Evolutionary conservation across 2,329 filamentous ascomycete species (phyloP).

Genomic region (Diaporthe sp.): DNA sequence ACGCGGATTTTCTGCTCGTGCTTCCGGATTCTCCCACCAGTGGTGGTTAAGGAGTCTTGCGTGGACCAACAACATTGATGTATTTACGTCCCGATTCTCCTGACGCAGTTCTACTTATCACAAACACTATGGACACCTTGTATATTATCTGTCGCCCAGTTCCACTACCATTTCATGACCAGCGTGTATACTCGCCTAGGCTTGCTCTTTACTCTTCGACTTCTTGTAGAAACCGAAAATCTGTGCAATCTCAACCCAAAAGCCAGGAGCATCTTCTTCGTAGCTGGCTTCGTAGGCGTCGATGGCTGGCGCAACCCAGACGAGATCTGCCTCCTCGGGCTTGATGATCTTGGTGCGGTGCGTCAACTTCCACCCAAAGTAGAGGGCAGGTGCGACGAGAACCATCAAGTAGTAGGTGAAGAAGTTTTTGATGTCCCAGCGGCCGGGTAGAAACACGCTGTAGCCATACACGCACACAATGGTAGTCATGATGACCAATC

Average conservation of each 20-base stretch:
- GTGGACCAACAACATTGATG: neutral
- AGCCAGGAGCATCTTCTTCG: constrained; percentile 61
- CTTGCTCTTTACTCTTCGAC: constrained; percentile 38
- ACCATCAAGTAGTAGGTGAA: constrained; percentile 70
- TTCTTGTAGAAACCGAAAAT: constrained; percentile 57
- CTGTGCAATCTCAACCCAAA: constrained; percentile 67
- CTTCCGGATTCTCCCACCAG: too few relatives aligned
- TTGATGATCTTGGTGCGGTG: constrained; percentile 69
- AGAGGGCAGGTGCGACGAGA: constrained; percentile 66
- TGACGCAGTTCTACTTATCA: neutral
- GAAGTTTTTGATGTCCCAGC: constrained; percentile 51
- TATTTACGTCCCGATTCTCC: neutral
- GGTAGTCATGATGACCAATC: constrained; percentile 56
- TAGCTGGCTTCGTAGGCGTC: constrained; percentile 67
- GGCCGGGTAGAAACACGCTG: constrained; percentile 50
- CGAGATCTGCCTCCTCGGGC: constrained; percentile 56
- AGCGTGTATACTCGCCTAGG: neutral
- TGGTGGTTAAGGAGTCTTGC: too few relatives aligned
- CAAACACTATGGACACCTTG: neutral
- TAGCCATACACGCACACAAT: constrained; percentile 70
- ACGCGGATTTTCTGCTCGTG: too few relatives aligned
- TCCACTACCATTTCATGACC: too few relatives aligned
- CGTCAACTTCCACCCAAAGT: constrained; percentile 73
- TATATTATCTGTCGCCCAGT: neutral
- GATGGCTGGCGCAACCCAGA: constrained; percentile 45